phyloP scores from a whole-genome alignment of 2,329 filamentous ascomycete genomes.

The Monosporascus sp. region DNA sequence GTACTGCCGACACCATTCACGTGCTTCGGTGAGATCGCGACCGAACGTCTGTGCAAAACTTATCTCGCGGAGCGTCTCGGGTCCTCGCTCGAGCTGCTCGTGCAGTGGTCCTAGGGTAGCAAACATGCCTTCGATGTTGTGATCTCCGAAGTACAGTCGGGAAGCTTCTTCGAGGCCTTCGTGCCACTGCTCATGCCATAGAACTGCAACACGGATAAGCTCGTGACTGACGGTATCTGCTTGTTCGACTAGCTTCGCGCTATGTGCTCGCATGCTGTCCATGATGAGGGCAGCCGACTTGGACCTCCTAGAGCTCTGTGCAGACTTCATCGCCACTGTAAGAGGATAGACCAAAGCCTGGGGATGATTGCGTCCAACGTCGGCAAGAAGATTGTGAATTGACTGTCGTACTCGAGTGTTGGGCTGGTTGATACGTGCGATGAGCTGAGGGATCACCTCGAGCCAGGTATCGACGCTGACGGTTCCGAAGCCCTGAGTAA shows the following conservation, averaged over 20 bases:
- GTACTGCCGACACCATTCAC: slow-evolving; percentile 94
- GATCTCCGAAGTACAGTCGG: slow-evolving; percentile 92
- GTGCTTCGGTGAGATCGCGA: slow-evolving; percentile 87
- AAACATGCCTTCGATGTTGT: slow-evolving; percentile 98
- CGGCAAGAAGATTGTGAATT: slow-evolving; percentile 85
- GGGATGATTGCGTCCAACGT: slow-evolving; percentile 90
- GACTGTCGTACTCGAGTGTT: slow-evolving; percentile 83
- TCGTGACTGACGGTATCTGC: slow-evolving; percentile 94
- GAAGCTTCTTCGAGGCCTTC: slow-evolving; percentile 97
- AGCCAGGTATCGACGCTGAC: slow-evolving; percentile 98
- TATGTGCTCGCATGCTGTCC: slow-evolving; percentile 97
- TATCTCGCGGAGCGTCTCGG: slow-evolving; percentile 90
- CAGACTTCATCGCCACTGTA: slow-evolving; percentile 96
- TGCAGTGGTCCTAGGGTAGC: slow-evolving; percentile 84
- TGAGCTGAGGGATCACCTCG: slow-evolving; percentile 94
- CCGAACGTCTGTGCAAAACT: slow-evolving; percentile 98
- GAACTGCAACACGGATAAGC: slow-evolving; percentile 89
- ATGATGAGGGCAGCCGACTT: slow-evolving; percentile 90
- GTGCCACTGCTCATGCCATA: slow-evolving; percentile 99
- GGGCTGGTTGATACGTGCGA: slow-evolving; percentile 94
- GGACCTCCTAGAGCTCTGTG: slow-evolving; percentile 74
- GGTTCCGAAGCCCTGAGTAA: slow-evolving; percentile 84
- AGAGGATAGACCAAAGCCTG: slow-evolving; percentile 95
- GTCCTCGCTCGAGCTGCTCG: slow-evolving; percentile 82
- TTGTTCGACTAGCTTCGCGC: slow-evolving; percentile 86